These are phyloP conservation scores for Cryptosporidium ryanae DNA, from an alignment of 169 alveolate species.

Conservation along the genomic window DNA sequence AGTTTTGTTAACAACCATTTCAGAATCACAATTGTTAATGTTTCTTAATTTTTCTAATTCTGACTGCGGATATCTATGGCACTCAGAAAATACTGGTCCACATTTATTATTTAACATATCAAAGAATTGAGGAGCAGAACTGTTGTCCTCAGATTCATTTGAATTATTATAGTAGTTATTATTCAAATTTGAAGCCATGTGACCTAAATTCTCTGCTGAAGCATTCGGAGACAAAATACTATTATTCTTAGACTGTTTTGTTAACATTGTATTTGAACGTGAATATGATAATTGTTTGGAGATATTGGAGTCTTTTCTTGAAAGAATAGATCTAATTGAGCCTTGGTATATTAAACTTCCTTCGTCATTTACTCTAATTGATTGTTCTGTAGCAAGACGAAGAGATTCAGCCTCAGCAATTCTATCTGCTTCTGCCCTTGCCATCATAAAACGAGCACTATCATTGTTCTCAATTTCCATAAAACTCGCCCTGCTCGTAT, in stretches of 20 bases:
- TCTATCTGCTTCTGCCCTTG: constrained; percentile 73
- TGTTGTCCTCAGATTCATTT: constrained; percentile 1
- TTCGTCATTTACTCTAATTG: constrained; percentile 71
- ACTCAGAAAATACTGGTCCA: constrained; percentile 62
- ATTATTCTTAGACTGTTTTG: constrained; percentile 24
- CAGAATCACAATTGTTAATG: constrained; percentile 31
- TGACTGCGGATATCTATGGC: background rate
- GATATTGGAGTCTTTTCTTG: constrained; percentile 21
- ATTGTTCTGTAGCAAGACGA: constrained; percentile 67
- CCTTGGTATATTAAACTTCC: constrained; percentile 48
- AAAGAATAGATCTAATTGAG: constrained; percentile 5
- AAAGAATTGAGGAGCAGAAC: constrained; percentile 4
- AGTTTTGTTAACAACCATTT: constrained; percentile 53
- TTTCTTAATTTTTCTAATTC: constrained; percentile 4
- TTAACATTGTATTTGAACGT: background rate
- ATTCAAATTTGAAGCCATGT: constrained; percentile 42
- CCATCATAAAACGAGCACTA: constrained; percentile 63
- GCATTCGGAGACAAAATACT: background rate
- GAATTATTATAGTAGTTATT: background rate
- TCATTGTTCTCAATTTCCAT: constrained; percentile 59
- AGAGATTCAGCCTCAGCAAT: constrained; percentile 72
- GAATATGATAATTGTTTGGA: constrained; percentile 20
- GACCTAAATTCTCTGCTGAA: background rate
- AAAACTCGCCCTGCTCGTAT: constrained; percentile 46
- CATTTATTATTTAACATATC: constrained; percentile 42